phyloP scores from a whole-genome alignment of 768 basidiomycete species.

The Leccinum variicolor region DNA sequence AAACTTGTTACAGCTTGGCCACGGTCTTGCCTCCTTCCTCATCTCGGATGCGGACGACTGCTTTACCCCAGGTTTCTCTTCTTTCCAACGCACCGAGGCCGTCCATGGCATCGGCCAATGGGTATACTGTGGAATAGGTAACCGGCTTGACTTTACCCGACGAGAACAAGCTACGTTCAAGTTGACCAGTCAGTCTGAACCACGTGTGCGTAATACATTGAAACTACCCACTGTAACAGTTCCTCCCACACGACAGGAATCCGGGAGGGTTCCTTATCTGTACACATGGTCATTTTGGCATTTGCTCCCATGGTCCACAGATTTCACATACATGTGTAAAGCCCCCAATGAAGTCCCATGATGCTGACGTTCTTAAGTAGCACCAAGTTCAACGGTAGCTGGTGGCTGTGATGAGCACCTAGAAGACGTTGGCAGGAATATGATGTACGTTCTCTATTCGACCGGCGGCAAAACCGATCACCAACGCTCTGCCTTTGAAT shows the following conservation, averaged over 20 bases:
- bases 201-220: background rate
- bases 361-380: constrained; percentile 84
- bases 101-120: constrained; percentile 61
- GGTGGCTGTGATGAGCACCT: constrained; percentile 1
- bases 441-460: constrained; percentile 18
- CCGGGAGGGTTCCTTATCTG: constrained; percentile 64
- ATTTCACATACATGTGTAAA: constrained; percentile 57
- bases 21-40: constrained; percentile 32
- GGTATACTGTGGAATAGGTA: constrained; percentile 64
- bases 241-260: constrained; percentile 70
- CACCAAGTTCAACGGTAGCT: constrained; percentile 83
- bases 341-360: constrained; percentile 86
- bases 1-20: constrained; percentile 43
- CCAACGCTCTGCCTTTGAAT: constrained; percentile 89
- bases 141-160: constrained; percentile 66
- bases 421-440: background rate
- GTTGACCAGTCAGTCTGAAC: constrained; percentile 3
- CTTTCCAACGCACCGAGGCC: constrained; percentile 75
- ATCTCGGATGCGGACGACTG: constrained; percentile 60
- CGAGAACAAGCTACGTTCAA: constrained; percentile 58
- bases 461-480: constrained; percentile 67
- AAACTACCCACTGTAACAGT: constrained; percentile 53
- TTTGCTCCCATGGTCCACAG: background rate
- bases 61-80: constrained; percentile 93
- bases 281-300: background rate